phyloP scores from a whole-genome alignment of 805 yeast species.

The Candida wancherniae region DNA sequence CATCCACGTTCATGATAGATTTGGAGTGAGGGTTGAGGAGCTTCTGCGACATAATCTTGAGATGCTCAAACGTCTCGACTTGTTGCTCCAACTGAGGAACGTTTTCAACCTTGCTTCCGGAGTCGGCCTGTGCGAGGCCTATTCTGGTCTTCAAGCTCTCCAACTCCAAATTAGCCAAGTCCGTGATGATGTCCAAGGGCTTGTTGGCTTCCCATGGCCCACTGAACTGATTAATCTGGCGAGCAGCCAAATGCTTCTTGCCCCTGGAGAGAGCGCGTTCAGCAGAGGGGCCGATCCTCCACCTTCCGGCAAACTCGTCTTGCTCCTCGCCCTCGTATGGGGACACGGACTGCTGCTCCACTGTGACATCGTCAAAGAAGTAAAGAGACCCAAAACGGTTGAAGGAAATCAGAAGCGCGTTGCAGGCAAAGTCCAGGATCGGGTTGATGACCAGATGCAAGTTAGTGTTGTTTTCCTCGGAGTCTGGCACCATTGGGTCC shows the following conservation, averaged over 20 bases:
- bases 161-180: conserved; percentile 62
- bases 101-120: conserved; percentile 43
- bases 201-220: conserved; percentile 74
- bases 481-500: conserved; percentile 73
- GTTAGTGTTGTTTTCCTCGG: conserved; percentile 42
- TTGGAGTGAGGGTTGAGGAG: conserved; percentile 52
- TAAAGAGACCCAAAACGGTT: conserved; percentile 77
- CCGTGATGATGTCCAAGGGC: conserved; percentile 59
- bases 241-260: conserved; percentile 49
- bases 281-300: conserved; percentile 87
- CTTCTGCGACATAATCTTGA: conserved; percentile 50
- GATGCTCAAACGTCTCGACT: conserved; percentile 57
- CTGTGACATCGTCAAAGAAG: conserved; percentile 63
- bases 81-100: conserved; percentile 43
- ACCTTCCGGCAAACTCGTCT: conserved; percentile 53
- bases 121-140: conserved; percentile 50
- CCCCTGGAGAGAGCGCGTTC: conserved; percentile 77
- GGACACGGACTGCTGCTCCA: conserved; percentile 36
- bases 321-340: conserved; percentile 63
- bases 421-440: conserved; percentile 59
- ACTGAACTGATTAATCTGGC: conserved; percentile 43
- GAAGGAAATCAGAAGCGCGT: conserved; percentile 54
- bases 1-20: conserved; percentile 56
- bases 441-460: conserved; percentile 65
- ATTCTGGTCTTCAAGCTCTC: conserved; percentile 54